These are phyloP conservation scores for Globisporangium acanthophoron DNA, from an alignment of 352 stramenopile genomes.

Conservation along the genomic window DNA sequence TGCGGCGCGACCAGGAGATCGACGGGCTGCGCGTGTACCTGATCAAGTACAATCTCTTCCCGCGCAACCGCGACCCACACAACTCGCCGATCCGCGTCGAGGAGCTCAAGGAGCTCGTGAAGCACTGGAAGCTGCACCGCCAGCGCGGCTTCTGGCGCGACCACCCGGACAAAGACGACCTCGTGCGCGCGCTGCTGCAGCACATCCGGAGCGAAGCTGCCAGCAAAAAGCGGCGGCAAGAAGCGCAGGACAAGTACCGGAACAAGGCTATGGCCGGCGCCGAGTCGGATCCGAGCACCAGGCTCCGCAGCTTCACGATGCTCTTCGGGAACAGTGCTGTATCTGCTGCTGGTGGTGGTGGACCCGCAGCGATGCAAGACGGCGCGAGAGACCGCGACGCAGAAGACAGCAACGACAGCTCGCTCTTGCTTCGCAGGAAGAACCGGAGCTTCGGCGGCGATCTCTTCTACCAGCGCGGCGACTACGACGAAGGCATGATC, in stretches of 20 bases:
- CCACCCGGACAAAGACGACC: conserved; percentile 87
- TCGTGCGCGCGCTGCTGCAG: conserved; percentile 81
- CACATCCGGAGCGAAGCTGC: conserved; percentile 76
- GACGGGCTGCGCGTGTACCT: conserved; percentile 75
- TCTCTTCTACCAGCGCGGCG: conserved; percentile 80
- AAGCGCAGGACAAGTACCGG: conserved; percentile 77
- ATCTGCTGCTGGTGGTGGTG: background rate
- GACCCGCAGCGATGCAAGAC: background rate
- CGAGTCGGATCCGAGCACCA: conserved; percentile 20
- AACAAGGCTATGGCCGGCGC: conserved; percentile 22
- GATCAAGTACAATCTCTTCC: conserved; percentile 87
- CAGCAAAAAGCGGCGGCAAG: conserved; percentile 76
- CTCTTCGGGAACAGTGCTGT: conserved; percentile 29
- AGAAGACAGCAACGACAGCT: conserved; percentile 12
- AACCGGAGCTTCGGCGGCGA: conserved; percentile 56
- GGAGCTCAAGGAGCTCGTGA: conserved; percentile 90
- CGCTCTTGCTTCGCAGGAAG: conserved; percentile 16
- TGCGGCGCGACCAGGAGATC: conserved; percentile 81
- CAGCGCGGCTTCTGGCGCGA: conserved; percentile 89
- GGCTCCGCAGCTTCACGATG: conserved; percentile 54
- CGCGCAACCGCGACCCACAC: conserved; percentile 71
- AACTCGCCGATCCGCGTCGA: conserved; percentile 86
- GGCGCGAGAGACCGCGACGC: background rate
- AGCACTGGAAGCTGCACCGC: conserved; percentile 88
- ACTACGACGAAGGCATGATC: conserved; percentile 83